These are phyloP conservation scores for Euphorbia celastroides DNA, from an alignment of 441 rosid genomes.

Conservation along the genomic window DNA sequence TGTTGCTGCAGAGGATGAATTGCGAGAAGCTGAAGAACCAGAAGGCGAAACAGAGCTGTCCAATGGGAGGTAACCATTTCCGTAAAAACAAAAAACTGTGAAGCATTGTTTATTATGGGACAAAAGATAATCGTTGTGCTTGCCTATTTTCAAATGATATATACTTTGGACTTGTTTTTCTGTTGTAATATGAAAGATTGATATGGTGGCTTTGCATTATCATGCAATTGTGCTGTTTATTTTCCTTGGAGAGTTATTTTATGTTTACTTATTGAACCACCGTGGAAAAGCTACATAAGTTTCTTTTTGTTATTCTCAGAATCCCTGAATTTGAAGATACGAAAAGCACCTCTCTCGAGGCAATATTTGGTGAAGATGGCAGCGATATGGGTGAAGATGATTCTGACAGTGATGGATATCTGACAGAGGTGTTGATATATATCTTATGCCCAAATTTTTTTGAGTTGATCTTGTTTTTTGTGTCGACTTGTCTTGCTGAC, in stretches of 20 bases:
- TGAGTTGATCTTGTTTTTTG: constrained; percentile 13
- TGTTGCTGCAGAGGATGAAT: constrained; percentile 31
- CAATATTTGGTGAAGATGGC: constrained; percentile 42
- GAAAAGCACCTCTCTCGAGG: constrained; percentile 43
- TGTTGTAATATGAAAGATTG: neutral
- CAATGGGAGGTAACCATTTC: constrained; percentile 40
- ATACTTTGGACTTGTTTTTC: neutral
- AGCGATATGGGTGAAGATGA: constrained; percentile 41
- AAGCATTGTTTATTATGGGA: neutral
- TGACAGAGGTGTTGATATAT: constrained; percentile 66
- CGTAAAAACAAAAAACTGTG: constrained; percentile 14
- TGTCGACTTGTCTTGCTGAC: constrained; percentile 16
- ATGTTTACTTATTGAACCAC: constrained; percentile 1
- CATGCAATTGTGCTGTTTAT: neutral
- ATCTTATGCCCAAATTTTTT: constrained; percentile 11
- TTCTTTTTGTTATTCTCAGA: constrained; percentile 29
- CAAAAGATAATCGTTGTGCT: neutral
- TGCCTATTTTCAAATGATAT: neutral
- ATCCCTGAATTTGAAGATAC: constrained; percentile 28
- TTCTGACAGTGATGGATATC: constrained; percentile 81
- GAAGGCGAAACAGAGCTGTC: constrained; percentile 29
- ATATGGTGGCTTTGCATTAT: neutral
- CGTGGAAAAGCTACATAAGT: neutral
- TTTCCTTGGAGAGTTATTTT: neutral
- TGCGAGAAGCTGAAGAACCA: constrained; percentile 21